Base-by-base conservation (phyloP, 2,329 filamentous ascomycete species). In the Juglanconis sp. region DNA sequence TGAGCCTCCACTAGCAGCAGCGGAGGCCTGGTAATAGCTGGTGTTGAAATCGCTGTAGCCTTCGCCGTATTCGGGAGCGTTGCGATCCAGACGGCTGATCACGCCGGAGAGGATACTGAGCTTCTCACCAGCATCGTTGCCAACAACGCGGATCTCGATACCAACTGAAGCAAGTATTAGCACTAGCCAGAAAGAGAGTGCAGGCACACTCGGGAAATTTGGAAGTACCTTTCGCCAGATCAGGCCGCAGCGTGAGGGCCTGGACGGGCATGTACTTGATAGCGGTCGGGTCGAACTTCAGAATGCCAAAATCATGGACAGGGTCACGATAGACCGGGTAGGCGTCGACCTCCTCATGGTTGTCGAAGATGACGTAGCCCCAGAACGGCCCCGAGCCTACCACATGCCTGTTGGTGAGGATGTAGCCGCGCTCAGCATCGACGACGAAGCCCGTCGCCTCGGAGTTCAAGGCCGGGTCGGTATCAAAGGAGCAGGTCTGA, bases 361-460 rank as follows among this genome's bases (percentile, higher is more conserved):
- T 99, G 74, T 99, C 96, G 73, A 99, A 99, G 67, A 99, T 93
- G 72, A 91, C 93, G 77, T 96, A 97, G 52, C 95, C 95, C 89
- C 94, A 98, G 76, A 99, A 99, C 1, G 95, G 95, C 1, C 95
- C 95, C 1, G 95, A 85, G 65, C 95, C 92, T 47, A 98, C 95
- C 36, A 99, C 95, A 77, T 99, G 95, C 61, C 91, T 85, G 73
- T 95, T 95, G 10, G 91, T 95, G 73, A 95, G 76, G 68, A 95
- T 94, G 72, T 93, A 92, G 4, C 95, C 95, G 73, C 86, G 87
- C 76, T 96, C 89, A 5, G 95, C 91, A 77, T 99, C 95, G 31
- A 99, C 95, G 15, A 99, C 93, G 72, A 99, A 99, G 7, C 95
- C 95, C 0, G 95, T 99, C 3, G 95, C 95, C 78, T 99, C 95